Percentiles rank a stretch among this genome's conserved stretches.
Conservation (phyloP, 2,329 filamentous ascomycete species). For the Fusarium fujikuroi region DNA sequence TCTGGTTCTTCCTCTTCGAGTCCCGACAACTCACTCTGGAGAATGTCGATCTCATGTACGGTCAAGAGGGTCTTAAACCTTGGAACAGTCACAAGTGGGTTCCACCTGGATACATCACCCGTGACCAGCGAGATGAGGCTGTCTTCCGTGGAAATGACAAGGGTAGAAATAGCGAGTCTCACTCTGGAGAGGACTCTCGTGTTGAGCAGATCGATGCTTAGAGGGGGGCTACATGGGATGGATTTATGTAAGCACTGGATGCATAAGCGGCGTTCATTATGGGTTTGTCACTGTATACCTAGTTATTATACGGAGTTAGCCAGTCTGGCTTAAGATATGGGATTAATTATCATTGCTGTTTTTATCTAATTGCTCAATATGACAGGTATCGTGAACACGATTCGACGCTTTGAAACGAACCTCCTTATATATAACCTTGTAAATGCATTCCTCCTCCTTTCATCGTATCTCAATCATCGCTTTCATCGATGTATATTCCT, state of each 20-base stretch:
- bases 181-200: slow-evolving; percentile 32
- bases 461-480: too few relatives aligned
- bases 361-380: neutral
- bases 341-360: slow-evolving; percentile 20
- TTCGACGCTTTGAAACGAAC: neutral
- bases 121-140: slow-evolving; percentile 49
- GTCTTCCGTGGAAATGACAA: slow-evolving; percentile 43
- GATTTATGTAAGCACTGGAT: slow-evolving; percentile 6
- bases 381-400: neutral
- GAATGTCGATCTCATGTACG: slow-evolving; percentile 78
- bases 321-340: neutral
- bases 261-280: slow-evolving; percentile 28
- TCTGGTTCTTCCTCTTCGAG: slow-evolving; percentile 78
- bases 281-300: slow-evolving; percentile 19
- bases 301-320: slow-evolving; percentile 6
- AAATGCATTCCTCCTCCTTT: neutral
- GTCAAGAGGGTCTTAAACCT: slow-evolving; percentile 65
- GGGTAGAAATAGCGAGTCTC: slow-evolving; percentile 37
- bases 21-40: slow-evolving; percentile 73
- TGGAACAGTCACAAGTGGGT: slow-evolving; percentile 68
- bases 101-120: slow-evolving; percentile 57
- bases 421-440: neutral
- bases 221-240: neutral
- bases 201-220: slow-evolving; percentile 35
- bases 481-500: neutral